phyloP scores from a whole-genome alignment of 257 asterid species.

The Agastache rugosa region DNA sequence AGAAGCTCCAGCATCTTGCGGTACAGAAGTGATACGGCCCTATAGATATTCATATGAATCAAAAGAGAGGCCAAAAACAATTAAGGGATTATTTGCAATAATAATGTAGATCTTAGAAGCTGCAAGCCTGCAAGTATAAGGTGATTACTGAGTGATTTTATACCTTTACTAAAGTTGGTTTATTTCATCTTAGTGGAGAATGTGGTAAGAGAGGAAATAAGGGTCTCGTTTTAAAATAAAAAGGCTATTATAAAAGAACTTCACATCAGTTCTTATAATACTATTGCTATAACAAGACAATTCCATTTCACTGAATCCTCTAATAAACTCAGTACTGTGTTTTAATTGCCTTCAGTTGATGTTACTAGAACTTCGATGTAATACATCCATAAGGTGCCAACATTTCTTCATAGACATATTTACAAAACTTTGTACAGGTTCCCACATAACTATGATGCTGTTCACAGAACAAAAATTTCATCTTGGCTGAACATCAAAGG shows the following conservation, averaged over 20 bases:
- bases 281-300: not conserved
- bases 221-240: not conserved
- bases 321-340: not conserved
- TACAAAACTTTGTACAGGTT: not conserved
- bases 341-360: not conserved
- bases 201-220: constrained; percentile 9
- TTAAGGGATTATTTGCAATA: not conserved
- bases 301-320: not conserved
- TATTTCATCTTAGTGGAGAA: not conserved
- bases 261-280: not conserved
- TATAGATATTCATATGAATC: constrained; percentile 43
- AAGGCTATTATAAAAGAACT: not conserved
- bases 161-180: not conserved
- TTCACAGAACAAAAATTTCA: constrained; percentile 11
- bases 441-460: constrained; percentile 13
- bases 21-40: constrained; percentile 76
- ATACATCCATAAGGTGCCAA: not conserved
- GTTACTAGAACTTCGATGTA: not conserved
- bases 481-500: constrained; percentile 14
- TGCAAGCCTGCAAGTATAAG: constrained; percentile 35
- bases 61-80: constrained; percentile 25
- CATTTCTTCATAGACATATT: constrained; percentile 7
- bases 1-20: constrained; percentile 62
- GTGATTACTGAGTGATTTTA: constrained; percentile 13
- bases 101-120: constrained; percentile 16